Conservation (phyloP, 2,329 filamentous ascomycete species). For the Mycosphaerelloides madeirae region DNA sequence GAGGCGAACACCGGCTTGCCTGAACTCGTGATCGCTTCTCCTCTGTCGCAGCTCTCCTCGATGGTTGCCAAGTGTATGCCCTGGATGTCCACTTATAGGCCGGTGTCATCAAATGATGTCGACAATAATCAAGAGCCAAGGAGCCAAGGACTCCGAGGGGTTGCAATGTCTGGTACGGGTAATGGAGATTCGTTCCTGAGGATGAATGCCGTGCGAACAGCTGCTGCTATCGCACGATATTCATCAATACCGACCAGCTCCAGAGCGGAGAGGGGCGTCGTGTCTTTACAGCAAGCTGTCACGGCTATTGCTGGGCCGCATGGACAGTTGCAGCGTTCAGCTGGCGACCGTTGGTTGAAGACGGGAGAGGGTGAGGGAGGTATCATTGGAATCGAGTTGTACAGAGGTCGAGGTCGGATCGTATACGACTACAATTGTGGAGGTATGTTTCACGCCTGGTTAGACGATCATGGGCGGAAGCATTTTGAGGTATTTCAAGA, state of each 20-base stretch:
- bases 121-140: conserved; percentile 1
- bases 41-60: conserved; percentile 4
- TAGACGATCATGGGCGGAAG: conserved; percentile 57
- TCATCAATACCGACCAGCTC: conserved; percentile 31
- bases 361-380: conserved; percentile 79
- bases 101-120: too few relatives aligned
- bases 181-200: conserved; percentile 87
- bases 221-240: conserved; percentile 68
- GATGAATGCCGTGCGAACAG: conserved; percentile 64
- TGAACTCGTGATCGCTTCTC: not conserved
- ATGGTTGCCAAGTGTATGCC: conserved; percentile 24
- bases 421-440: conserved; percentile 79
- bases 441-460: conserved; percentile 81
- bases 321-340: conserved; percentile 70
- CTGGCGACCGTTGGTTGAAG: conserved; percentile 65
- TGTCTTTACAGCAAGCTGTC: conserved; percentile 55
- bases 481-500: conserved; percentile 29
- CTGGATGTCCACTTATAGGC: conserved; percentile 18
- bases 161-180: conserved; percentile 45
- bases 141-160: conserved; percentile 15
- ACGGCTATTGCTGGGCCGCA: conserved; percentile 62
- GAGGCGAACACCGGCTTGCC: not conserved
- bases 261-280: not conserved
- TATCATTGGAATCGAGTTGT: conserved; percentile 73
- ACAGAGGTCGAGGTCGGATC: conserved; percentile 49